These are phyloP conservation scores for Thozetella sp. DNA, from an alignment of 495 filamentous ascomycete species.

Conservation along the genomic window DNA sequence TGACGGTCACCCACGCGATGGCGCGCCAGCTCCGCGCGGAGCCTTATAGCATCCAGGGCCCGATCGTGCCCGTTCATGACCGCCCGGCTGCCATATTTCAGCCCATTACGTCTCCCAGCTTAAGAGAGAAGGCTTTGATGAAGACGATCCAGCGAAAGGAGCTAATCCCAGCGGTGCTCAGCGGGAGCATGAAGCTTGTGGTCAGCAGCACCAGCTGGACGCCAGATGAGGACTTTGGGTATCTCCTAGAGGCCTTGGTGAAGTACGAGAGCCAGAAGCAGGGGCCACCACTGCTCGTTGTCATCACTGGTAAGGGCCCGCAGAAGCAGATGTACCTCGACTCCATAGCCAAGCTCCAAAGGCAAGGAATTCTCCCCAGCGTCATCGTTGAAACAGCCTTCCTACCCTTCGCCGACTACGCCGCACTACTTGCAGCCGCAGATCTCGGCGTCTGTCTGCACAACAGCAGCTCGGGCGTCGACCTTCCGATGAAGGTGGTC, in stretches of 20 bases:
- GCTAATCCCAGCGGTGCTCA: constrained; percentile 56
- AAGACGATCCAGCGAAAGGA: constrained; percentile 58
- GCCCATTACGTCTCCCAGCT: constrained; percentile 53
- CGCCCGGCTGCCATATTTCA: constrained; percentile 81
- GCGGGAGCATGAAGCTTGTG: constrained; percentile 62
- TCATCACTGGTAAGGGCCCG: constrained; percentile 94
- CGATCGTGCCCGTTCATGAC: constrained; percentile 81
- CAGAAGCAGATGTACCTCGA: constrained; percentile 73
- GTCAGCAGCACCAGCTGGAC: constrained; percentile 97
- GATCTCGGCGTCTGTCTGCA: constrained; percentile 92
- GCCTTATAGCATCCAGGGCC: constrained; percentile 62
- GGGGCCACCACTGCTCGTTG: constrained; percentile 62
- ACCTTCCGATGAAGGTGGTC: constrained; percentile 98
- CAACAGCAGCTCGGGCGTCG: constrained; percentile 89
- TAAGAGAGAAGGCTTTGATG: constrained; percentile 60
- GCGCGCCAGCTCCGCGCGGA: constrained; percentile 61
- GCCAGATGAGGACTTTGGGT: constrained; percentile 89
- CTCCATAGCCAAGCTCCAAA: constrained; percentile 60
- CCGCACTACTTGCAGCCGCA: constrained; percentile 79
- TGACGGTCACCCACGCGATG: constrained; percentile 93
- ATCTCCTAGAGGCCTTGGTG: constrained; percentile 84
- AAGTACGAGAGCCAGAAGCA: constrained; percentile 53
- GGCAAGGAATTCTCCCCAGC: constrained; percentile 59
- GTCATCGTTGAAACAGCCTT: constrained; percentile 80
- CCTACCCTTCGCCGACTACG: constrained; percentile 83